Base-by-base conservation (phyloP, 2,329 filamentous ascomycete genomes). In the Fusarium albidum region DNA sequence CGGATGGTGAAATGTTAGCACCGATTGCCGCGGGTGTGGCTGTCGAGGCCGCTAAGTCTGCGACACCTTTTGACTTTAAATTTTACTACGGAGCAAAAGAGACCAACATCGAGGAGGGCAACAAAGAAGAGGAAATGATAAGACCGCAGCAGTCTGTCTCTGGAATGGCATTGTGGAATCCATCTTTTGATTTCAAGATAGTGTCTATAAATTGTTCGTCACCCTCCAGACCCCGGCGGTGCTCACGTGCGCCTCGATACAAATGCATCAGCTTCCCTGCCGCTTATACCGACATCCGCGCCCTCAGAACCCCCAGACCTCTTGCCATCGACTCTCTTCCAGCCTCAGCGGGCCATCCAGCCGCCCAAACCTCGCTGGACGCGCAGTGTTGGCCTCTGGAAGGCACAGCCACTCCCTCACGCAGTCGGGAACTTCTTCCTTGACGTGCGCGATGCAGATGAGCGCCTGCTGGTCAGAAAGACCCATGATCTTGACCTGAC, bases 381-480 rank as follows among this genome's bases (percentile, higher is more conserved):
- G 65, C 2, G 83, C 82, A 2, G 84, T 84, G 46, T 88, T 89
- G 4, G 88, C 81, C 72, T 93, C 89, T 1, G 94, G 92, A 26
- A 97, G 77, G 70, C 91, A 93, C 43, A 98, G 79, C 89, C 90
- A 98, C 69, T 96, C 86, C 39, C 91, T 78, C 18, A 97, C 83
- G 61, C 87, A 88, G 42, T 88, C 87, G 0, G 95, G 95, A 9
- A 98, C 90, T 73, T 99, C 95, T 66, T 96, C 92, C 57, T 87
- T 87, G 55, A 94, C 82, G 75, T 99, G 95, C 56, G 92, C 95
- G 54, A 98, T 94, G 59, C 93, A 92, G n/a, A 98, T 82, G 47
- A 99, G 75, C 1, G 92, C 92, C 74, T 98, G 94, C 17, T 84
- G 73, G 1, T 85, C 77, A 2, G 81, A 80, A 49, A 97, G 73